Base-by-base conservation (phyloP, 1,284 basidiomycete species). In the Phlebopus sp. region DNA sequence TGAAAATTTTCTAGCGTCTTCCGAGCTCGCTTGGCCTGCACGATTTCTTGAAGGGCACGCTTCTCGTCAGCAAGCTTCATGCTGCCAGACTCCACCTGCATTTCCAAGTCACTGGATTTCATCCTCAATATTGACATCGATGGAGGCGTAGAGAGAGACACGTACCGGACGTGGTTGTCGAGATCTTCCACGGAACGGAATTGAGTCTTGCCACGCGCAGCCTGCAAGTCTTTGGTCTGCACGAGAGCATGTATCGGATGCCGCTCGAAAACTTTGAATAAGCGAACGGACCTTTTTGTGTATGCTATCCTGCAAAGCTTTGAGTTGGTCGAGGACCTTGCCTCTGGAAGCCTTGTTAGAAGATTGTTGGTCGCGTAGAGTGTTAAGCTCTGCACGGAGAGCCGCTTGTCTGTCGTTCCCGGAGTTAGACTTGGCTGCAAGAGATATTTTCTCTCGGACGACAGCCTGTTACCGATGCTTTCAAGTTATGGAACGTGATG, bases 21-120 rank as follows among this genome's bases (percentile, higher is more conserved):
- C 49, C 90, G 84, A 47, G 73, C 77, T 35, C 90, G 87, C 61
- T 79, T 88, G 55, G 78, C 73, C 41, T 78, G 76, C 54, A 76
- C 79, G 58, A 99, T 97, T 62, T 99, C 96, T 58, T 83, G 79
- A 17, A 99, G 77, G 5, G 95, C 92, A 55, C 92, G 86, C 72
- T 97, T 98, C 73, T 99, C 97, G 48, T 97, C 96, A 32, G 89
- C 94, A 47, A 99, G 79, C 69, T 94, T 97, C 80, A 99, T 79
- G 54, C 66, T 82, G 18, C 96, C 97, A 8, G 90, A 89, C 64
- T 98, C 96, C 51, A 99, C 86, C 65, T 94, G 89, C 59, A 79
- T 86, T 53, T 95, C 90, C 59, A 94, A 76, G 55, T 84, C 76
- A 58, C 91, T 95, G 59, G 17, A 44, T 35, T 31, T 21, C 32